Base-by-base conservation (phyloP, 805 yeast species). In the Kuraishia piskuri region DNA sequence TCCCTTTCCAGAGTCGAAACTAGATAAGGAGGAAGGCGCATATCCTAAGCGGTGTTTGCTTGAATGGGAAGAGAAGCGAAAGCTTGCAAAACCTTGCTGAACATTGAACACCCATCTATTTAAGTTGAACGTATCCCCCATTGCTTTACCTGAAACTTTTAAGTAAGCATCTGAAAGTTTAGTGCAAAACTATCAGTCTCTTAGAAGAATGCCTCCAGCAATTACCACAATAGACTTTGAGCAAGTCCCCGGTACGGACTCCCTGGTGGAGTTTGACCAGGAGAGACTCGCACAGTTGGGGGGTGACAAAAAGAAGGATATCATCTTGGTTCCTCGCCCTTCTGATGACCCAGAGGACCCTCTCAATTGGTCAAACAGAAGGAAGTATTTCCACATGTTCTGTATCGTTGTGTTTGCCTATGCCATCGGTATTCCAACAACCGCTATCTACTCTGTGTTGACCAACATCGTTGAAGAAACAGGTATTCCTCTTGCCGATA, bases 291-390 rank as follows among this genome's bases (percentile, higher is more conserved):
- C 22, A 9, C 23, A 45, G 22, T n/a, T 31, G 4, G 40, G 40
- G 17, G 40, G 40, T 31, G 23, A 45, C 22, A 45, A 45, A 45
- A 45, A 63, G 25, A 59, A 65, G 9, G 68, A 68, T 37, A 75
- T 83, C 55, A 78, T 84, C 12, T 68, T 83, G 48, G 76, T 81
- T 48, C 90, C 90, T 31, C 79, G 79, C 9, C 90, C 90, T 1
- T 76, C 86, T 0, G 80, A 76, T 51, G 83, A 83, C 56, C 86
- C 88, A 7, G 79, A 84, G 58, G 90, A 85, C 60, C 90, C 90
- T 1, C 68, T 85, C 53, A 83, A 82, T 60, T 85, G 90, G 90
- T 53, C 78, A 1, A 64, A 60, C 22, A 56, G 61, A 44, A 72
- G 86, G 50, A 83, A 83, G 60, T 64, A 68, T 65, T 48, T 77